Base-by-base conservation (phyloP, 176 grass and related monocot genomes). In the Hyparrhenia diplandra region DNA sequence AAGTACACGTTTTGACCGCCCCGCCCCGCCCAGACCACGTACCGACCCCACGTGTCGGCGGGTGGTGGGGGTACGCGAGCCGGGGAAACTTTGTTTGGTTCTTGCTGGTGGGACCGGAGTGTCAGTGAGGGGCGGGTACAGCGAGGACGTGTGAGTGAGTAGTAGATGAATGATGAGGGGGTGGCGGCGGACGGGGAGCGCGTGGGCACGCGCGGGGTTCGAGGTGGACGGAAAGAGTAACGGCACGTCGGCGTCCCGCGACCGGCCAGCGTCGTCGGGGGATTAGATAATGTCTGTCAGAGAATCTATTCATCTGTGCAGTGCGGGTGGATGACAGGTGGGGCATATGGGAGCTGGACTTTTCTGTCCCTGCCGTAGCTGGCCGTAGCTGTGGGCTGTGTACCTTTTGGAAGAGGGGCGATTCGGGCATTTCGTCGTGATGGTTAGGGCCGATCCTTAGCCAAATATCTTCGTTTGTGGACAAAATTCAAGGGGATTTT, bases 1-100 rank as follows among this genome's bases (percentile, higher is more conserved):
- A 68, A 87, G 65, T 77, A 87, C 80, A n/a, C n/a, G 35, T 73
- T 51, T 78, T 78, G 80, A 87, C 80, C n/a, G n/a, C n/a, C n/a
- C n/a, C n/a, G n/a, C n/a, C n/a, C n/a, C n/a, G n/a, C n/a, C n/a
- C n/a, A n/a, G n/a, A n/a, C n/a, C n/a, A n/a, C n/a, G n/a, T n/a
- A n/a, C n/a, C n/a, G n/a, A n/a, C n/a, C 54, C 41, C 5, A 2
- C 13, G 2, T 67, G 57, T 71, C 58, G 30, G 52, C 37, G 8
- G 2, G 4, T 0, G 18, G 10, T 3, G 17, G 13, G 14, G 17
- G 51, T 51, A 51, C 16, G 47, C 8, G 18, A 32, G 40, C 18
- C 8, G n/a, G 18, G 7, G 3, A 46, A 61, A n/a, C n/a, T 58
- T 58, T 58, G 54, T 58, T 16, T 21, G 30, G 13, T 21, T 58